A percentile compares a stretch with the other conserved stretches of the same genome.
phyloP scores from a whole-genome alignment of 78 protist species.

The Dictyostelium intermedium region DNA sequence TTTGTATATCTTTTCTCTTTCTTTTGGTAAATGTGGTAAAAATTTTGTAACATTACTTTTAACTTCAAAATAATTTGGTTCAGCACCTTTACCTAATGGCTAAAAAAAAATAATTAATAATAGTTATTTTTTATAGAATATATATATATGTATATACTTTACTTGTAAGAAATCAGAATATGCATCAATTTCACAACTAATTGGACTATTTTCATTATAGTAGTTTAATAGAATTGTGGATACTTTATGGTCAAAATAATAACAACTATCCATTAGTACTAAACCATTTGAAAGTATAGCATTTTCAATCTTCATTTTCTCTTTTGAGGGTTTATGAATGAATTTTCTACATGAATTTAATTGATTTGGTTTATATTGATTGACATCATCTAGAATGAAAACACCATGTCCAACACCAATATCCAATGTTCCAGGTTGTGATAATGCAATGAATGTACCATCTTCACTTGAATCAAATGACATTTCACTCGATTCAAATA shows the following conservation, averaged over 20 bases:
- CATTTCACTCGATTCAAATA: slow-evolving; percentile 41
- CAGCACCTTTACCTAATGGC: slow-evolving; percentile 45
- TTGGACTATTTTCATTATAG: slow-evolving; percentile 18
- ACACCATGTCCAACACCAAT: slow-evolving; percentile 75
- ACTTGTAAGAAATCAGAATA: slow-evolving; percentile 69
- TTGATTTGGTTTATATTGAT: slow-evolving; percentile 4
- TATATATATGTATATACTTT: background rate
- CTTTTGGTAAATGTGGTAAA: slow-evolving; percentile 8
- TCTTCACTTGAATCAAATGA: background rate
- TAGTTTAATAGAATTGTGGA: background rate
- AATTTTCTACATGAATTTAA: slow-evolving; percentile 29
- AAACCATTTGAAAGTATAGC: slow-evolving; percentile 35
- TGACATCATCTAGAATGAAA: slow-evolving; percentile 22
- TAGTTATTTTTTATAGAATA: too few relatives aligned
- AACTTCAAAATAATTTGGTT: slow-evolving; percentile 33
- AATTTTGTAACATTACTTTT: slow-evolving; percentile 15
- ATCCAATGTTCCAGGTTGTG: slow-evolving; percentile 75
- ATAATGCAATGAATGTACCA: slow-evolving; percentile 44
- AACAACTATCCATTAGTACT: slow-evolving; percentile 67
- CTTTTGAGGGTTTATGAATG: slow-evolving; percentile 64
- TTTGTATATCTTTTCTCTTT: slow-evolving; percentile 46
- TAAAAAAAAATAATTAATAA: background rate
- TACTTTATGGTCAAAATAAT: slow-evolving; percentile 22
- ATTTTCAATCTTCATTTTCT: slow-evolving; percentile 14
- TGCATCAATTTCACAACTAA: slow-evolving; percentile 65